Base-by-base conservation (phyloP, 2,329 filamentous ascomycete genomes). In the Magnaporthiopsis rhizophila region DNA sequence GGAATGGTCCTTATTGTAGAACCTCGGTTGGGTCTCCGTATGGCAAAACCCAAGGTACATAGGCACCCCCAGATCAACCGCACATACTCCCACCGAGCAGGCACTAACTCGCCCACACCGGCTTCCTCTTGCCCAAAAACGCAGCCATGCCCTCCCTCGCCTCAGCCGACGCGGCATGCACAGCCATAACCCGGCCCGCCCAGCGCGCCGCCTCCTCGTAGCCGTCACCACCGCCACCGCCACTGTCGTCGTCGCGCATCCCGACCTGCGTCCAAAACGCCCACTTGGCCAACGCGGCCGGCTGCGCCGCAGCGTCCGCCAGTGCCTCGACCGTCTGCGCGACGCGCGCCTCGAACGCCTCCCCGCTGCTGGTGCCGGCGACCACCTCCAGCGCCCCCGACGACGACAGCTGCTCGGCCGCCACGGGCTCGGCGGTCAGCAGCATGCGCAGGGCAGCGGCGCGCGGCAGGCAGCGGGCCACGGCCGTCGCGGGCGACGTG, bases 201-300 rank as follows among this genome's bases (percentile, higher is more conserved):
- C 73, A 75, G 36, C 61, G 50, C 5, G 66, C 65, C 13, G 72
- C 72, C 34, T 69, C 71, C 61, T 68, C 66, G 32, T 69, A 71
- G 2, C 69, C 72, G 62, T 73, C 71, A 7, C 66, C 34, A 36
- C 59, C 67, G 2, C 59, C 62, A 0, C 38, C 67, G 0, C 21
- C 57, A 6, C 66, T 12, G 4, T 59, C 67, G 2, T 61, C 62
- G 0, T 36, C 67, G 0, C 21, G 58, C 32, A 73, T 64, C 1
- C 68, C 67, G n/a, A 69, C 58, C 68, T 75, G 74, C 8, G 72
- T 71, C 73, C 73, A 75, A 62, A 70, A 75, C 0, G 73, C 72
- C 73, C 74, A 76, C 68, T 76, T 76, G 3, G 71, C 73, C 59
- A 75, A 64, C 4, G 73, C 73, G 65, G 70, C 72, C 18, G 71